Evolutionary conservation across 257 asterid species (phyloP), one percentile per base, ranked within the genome.

Genomic region (Plantago elongata): DNA sequence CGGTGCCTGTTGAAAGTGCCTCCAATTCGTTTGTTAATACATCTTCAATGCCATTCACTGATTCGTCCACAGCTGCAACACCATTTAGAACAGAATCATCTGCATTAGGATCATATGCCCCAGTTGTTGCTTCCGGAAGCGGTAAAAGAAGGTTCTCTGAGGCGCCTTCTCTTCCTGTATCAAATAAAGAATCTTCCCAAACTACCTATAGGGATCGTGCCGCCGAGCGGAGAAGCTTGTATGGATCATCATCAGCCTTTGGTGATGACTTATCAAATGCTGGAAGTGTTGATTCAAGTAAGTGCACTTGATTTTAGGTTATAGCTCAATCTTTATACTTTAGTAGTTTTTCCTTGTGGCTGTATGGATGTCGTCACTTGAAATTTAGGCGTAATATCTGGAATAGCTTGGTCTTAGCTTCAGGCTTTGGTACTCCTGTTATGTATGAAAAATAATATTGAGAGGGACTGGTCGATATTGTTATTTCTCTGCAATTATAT

Each of bases 61-160:
- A 88, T 72, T 75, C 79, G 63, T 76, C 93, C 16, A 49, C 80
- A 34, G 63, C 72, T 54, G 73, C 65, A 48, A 69, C 81, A 3
- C 94, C 99, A 37, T 89, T 80, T 74, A 83, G 84, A 77, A 89
- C 96, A 27, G 97, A 85, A 70, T 73, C 86, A 72, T 89, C 95
- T 40, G 94, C 90, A 11, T 82, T 92, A 76, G 90, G 95, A 65
- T 76, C 94, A 48, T 87, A 86, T 72, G 77, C 80, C 15, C 73
- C 91, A 45, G 62, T 95, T 22, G 78, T 66, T 64, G 64, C 88
- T 15, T 61, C 83, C 66, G 92, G 81, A 58, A 70, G 87, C 76
- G 87, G 89, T 69, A 93, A 83, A 75, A 75, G 99, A 76, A 89
- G 99, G 82, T 93, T 93, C 61, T 93, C 97, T 0, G 99, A 93